phyloP scores from a whole-genome alignment of 208 protist genomes.

The Vickermania ingenoplastis region DNA sequence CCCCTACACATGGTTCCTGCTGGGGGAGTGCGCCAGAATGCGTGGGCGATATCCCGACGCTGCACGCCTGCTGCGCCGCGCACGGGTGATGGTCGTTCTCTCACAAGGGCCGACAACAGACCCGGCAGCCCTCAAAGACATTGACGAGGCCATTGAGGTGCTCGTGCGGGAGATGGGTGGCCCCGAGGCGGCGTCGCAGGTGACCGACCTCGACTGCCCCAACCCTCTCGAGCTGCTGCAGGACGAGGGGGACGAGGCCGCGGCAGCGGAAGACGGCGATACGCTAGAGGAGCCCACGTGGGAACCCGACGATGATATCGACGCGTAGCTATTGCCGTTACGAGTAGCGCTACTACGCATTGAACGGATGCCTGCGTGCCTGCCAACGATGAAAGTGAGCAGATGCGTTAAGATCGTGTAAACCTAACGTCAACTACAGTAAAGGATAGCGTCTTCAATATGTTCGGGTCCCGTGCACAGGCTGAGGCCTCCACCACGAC shows the following conservation, averaged over 20 bases:
- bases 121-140: conserved; percentile 46
- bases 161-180: conserved; percentile 85
- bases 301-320: conserved; percentile 55
- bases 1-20: conserved; percentile 88
- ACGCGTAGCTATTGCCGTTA: too few species aligned
- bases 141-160: conserved; percentile 66
- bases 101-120: conserved; percentile 17
- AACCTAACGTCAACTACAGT: too few species aligned
- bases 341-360: too few species aligned
- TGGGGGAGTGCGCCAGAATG: conserved; percentile 80
- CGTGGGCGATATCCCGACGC: conserved; percentile 64
- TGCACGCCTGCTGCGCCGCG: conserved; percentile 67
- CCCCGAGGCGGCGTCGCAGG: conserved; percentile 48
- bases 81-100: conserved; percentile 77
- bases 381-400: too few species aligned
- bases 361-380: too few species aligned
- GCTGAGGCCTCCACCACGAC: too few species aligned
- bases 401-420: too few species aligned
- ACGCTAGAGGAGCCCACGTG: conserved; percentile 62
- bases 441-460: too few species aligned
- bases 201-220: conserved; percentile 67
- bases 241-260: conserved; percentile 46
- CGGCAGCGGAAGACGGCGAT: conserved; percentile 21
- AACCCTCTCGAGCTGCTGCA: conserved; percentile 78
- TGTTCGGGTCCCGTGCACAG: too few species aligned